Evolutionary conservation across 2,329 filamentous ascomycete species (phyloP).

Genomic region (Pochonia chlamydosporia): DNA sequence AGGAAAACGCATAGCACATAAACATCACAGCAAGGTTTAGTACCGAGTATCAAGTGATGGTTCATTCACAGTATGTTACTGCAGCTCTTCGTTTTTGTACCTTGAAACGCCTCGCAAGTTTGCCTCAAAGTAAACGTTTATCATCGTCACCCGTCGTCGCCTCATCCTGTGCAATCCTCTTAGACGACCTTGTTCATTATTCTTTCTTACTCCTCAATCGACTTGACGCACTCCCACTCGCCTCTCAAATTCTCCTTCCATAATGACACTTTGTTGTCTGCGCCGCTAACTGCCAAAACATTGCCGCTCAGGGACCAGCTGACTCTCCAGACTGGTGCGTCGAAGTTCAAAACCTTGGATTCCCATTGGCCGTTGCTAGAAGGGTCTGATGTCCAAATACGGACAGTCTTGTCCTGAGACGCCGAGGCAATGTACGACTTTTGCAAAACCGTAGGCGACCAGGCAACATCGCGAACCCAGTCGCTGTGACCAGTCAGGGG

Average conservation of each 20-base stretch:
- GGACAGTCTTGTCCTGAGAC: slow-evolving; percentile 92
- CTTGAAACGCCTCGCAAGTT: slow-evolving; percentile 29
- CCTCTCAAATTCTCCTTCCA: slow-evolving; percentile 98
- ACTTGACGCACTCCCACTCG: slow-evolving; percentile 96
- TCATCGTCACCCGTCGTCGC: neutral
- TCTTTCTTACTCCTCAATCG: slow-evolving; percentile 71
- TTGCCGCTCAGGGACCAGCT: slow-evolving; percentile 98
- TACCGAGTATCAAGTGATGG: neutral
- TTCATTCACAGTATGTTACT: neutral
- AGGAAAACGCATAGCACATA: no score
- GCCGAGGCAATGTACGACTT: slow-evolving; percentile 97
- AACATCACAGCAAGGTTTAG: neutral
- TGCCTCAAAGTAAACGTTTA: neutral
- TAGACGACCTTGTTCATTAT: neutral
- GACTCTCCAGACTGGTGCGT: slow-evolving; percentile 87
- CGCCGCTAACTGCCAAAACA: slow-evolving; percentile 86
- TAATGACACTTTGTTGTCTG: slow-evolving; percentile 92
- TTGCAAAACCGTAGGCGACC: slow-evolving; percentile 90
- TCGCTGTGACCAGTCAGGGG: slow-evolving; percentile 78
- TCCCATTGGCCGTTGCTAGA: slow-evolving; percentile 68
- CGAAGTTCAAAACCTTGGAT: slow-evolving; percentile 79
- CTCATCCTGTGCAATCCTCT: neutral
- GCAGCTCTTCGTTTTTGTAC: slow-evolving; percentile 15
- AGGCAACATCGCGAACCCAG: slow-evolving; percentile 97
- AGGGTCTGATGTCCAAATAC: slow-evolving; percentile 83